phyloP scores from a whole-genome alignment of 345 rosid genomes.

The Mangifera indica region DNA sequence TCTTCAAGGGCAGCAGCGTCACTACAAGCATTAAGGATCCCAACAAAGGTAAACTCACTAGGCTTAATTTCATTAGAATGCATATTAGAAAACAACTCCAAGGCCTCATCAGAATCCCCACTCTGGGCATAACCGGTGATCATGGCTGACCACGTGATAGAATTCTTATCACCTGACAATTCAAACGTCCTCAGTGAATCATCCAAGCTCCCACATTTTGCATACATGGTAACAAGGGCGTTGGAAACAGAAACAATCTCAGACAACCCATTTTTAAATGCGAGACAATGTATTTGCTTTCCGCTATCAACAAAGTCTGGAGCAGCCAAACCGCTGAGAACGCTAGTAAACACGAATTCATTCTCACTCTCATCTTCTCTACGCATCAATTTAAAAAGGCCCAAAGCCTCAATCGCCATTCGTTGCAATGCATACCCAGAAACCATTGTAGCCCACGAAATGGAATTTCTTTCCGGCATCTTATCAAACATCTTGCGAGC shows the following conservation, averaged over 20 bases:
- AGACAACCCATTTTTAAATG: constrained; percentile 48
- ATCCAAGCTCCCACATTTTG: constrained; percentile 59
- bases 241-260: constrained; percentile 54
- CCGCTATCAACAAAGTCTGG: constrained; percentile 46
- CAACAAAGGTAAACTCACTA: constrained; percentile 67
- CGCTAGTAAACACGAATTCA: constrained; percentile 69
- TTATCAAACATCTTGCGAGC: constrained; percentile 59
- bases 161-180: constrained; percentile 54
- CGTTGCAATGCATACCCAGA: constrained; percentile 65
- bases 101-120: constrained; percentile 59
- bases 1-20: constrained; percentile 51
- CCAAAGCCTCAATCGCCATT: constrained; percentile 41
- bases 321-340: constrained; percentile 59
- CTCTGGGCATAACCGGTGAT: constrained; percentile 81
- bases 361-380: constrained; percentile 43
- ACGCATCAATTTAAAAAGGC: constrained; percentile 46
- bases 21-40: constrained; percentile 81
- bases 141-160: constrained; percentile 90
- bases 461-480: constrained; percentile 61
- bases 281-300: constrained; percentile 56
- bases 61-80: constrained; percentile 60
- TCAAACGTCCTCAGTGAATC: constrained; percentile 63
- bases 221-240: constrained; percentile 76
- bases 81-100: constrained; percentile 61
- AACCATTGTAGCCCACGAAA: constrained; percentile 70